Evolutionary conservation across 2,329 filamentous ascomycete species (phyloP).

Genomic region (Diaporthe velutina): DNA sequence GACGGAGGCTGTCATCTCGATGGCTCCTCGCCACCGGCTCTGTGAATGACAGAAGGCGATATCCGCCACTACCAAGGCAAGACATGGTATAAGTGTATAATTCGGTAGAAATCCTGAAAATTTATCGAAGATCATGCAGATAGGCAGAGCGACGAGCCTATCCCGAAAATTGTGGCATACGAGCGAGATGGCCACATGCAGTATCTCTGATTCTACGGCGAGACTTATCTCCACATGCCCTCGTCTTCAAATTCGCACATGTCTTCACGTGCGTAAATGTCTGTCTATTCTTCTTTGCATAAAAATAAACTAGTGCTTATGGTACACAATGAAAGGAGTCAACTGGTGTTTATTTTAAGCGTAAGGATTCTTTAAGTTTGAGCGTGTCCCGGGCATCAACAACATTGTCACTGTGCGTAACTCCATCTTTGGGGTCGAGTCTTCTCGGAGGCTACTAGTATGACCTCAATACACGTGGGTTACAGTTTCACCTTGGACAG

Average conservation of each 20-base stretch:
- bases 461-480: background rate
- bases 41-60: constrained; percentile 23
- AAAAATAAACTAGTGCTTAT: background rate
- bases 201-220: background rate
- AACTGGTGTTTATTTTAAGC: constrained; percentile 62
- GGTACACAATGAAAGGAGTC: background rate
- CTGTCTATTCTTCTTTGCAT: background rate
- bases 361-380: constrained; percentile 92
- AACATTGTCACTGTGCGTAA: constrained; percentile 83
- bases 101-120: background rate
- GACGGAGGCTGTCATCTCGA: background rate
- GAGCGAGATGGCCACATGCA: background rate
- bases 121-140: background rate
- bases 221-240: background rate
- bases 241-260: background rate
- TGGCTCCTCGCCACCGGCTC: background rate
- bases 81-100: background rate
- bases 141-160: background rate
- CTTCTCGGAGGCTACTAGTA: background rate
- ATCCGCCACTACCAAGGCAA: constrained; percentile 14
- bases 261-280: background rate
- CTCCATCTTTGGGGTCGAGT: constrained; percentile 78
- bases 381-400: constrained; percentile 88
- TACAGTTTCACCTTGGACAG: background rate
- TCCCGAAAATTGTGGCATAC: background rate